phyloP scores from a whole-genome alignment of 257 asterid genomes.

The Orobanche coerulescens region DNA sequence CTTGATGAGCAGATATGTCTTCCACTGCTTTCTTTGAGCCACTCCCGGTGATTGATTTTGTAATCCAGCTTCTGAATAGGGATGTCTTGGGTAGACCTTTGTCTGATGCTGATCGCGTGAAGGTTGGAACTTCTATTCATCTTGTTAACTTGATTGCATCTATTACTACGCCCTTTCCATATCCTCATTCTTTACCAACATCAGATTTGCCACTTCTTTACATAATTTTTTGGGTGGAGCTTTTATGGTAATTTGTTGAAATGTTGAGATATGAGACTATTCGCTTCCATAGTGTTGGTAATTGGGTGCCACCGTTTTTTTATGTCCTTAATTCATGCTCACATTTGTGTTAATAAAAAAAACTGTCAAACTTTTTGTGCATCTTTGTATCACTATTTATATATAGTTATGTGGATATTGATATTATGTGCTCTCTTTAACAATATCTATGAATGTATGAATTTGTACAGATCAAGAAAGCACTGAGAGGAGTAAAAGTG shows the following conservation, averaged over 20 bases:
- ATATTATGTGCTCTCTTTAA: neutral
- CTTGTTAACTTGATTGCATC: neutral
- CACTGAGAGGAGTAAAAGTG: constrained; percentile 57
- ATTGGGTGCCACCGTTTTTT: no score
- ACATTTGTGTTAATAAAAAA: no score
- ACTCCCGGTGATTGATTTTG: constrained; percentile 67
- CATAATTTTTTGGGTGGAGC: neutral
- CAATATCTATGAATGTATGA: neutral
- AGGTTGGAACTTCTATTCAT: constrained; percentile 32
- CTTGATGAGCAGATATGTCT: constrained; percentile 58
- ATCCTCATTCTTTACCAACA: neutral
- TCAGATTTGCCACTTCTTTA: neutral
- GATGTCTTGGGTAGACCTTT: constrained; percentile 53
- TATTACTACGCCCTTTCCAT: neutral
- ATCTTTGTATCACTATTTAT: neutral
- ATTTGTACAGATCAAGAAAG: constrained; percentile 39
- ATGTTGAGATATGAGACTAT: no score
- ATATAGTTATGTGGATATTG: neutral
- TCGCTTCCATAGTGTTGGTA: no score
- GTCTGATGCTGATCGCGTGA: constrained; percentile 77
- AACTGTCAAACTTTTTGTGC: neutral
- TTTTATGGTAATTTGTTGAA: neutral
- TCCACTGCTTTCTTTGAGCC: constrained; percentile 84
- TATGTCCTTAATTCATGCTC: no score
- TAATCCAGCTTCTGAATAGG: constrained; percentile 51